Percentiles rank a stretch among this genome's conserved stretches.
Conservation (phyloP, 495 filamentous ascomycete species). For the Hypoxylon lienhwacheense region DNA sequence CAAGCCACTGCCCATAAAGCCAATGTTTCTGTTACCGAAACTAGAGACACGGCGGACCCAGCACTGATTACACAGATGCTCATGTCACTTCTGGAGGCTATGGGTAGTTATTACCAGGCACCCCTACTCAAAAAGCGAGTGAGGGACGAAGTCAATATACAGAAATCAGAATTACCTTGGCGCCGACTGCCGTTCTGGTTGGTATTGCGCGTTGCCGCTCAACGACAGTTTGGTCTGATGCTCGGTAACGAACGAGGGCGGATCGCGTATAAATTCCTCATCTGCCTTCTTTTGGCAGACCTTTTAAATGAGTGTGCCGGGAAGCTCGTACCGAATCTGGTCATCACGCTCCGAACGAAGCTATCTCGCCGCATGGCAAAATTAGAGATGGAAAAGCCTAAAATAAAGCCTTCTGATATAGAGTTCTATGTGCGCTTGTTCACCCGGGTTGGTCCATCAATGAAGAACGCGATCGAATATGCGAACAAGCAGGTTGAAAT, state of each 20-base stretch:
- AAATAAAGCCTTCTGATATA: background rate
- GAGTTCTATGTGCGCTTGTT: conserved; percentile 33
- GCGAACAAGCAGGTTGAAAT: conserved; percentile 18
- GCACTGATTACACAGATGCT: conserved; percentile 57
- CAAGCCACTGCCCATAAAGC: conserved; percentile 55
- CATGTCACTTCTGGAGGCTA: conserved; percentile 58
- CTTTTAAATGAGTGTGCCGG: conserved; percentile 47
- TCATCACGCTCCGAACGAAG: conserved; percentile 53
- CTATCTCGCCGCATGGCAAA: conserved; percentile 65
- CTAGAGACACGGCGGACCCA: conserved; percentile 58
- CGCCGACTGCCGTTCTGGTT: conserved; percentile 59
- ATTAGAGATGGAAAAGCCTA: conserved; percentile 47
- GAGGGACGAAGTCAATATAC: conserved; percentile 59
- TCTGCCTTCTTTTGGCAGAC: conserved; percentile 47
- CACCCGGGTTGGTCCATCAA: conserved; percentile 7
- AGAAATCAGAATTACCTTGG: conserved; percentile 56
- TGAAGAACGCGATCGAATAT: conserved; percentile 24
- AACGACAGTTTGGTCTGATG: conserved; percentile 50
- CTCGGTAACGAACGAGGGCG: conserved; percentile 52
- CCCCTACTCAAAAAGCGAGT: conserved; percentile 56
- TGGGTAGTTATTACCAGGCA: conserved; percentile 43
- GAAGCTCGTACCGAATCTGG: conserved; percentile 11
- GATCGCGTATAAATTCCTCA: conserved; percentile 61
- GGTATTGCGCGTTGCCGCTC: conserved; percentile 55
- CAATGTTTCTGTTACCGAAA: conserved; percentile 47